Evolutionary conservation across 2,329 filamentous ascomycete species (phyloP), one percentile per base, ranked within the genome.

Genomic region (Pseudogymnoascus sp.): DNA sequence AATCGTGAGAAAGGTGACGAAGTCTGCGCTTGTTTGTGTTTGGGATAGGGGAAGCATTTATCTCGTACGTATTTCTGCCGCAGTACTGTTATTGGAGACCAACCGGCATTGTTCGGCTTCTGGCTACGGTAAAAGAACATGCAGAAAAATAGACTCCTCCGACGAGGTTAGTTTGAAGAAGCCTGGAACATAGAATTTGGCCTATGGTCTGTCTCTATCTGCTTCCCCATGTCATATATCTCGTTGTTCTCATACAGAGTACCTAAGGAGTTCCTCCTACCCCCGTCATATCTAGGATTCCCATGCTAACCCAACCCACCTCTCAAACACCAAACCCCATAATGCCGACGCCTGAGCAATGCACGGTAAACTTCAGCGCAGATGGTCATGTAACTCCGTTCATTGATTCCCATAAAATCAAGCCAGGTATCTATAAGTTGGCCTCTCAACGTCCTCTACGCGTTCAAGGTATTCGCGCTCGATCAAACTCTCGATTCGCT

Each of bases 391-490:
- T 56, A 56, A 56, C 50, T 56, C 50, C 50, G 18, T n/a, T 33
- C 50, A 56, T 28, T 53, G n/a, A 50, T 53, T 3, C 28, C 50
- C 28, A 21, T 33, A 56, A 56, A 56, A 56, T 76, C 76, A 92
- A 25, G 89, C 89, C 38, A 92, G 74, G 69, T 92, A 92, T 66
- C 82, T 80, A 73, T 92, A 92, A 10, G 82, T 81, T 35, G 88
- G 83, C 5, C 83, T 75, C 31, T 81, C 72, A 7, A 79, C 81
- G 8, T 85, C 81, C n/a, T 91, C 89, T 12, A 89, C 81, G 3
- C 90, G 83, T 76, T 92, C 89, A 18, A 93, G 78, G 68, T 92
- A 93, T 71, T 93, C 90, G 65, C 89, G 81, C 65, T 85, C 83
- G 60, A 93, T 90, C 60, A 93, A 77, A 66, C 86, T 86, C 73